Conservation (phyloP, 2,329 filamentous ascomycete species). For the Parastagonospora avenae region DNA sequence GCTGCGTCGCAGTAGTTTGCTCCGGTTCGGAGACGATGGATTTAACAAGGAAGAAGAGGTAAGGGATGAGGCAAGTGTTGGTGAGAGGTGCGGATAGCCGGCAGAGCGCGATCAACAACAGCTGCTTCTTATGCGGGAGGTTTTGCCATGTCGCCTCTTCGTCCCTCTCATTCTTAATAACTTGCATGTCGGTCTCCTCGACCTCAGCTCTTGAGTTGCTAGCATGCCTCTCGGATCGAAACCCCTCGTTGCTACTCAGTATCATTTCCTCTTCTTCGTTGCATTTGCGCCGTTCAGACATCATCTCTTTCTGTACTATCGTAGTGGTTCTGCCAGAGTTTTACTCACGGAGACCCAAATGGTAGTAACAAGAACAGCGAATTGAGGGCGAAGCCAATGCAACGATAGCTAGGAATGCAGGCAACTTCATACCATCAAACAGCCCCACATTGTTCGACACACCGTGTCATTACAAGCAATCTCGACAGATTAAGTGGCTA, state of each 20-base stretch:
- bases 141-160: slow-evolving; percentile 69
- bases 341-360: too few relatives aligned
- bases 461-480: too few relatives aligned
- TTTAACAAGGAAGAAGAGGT: slow-evolving; percentile 84
- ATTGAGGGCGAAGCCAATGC: too few relatives aligned
- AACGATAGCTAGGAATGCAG: too few relatives aligned
- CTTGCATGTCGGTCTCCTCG: slow-evolving; percentile 6
- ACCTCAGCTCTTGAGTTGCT: not conserved
- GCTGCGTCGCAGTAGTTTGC: slow-evolving; percentile 60
- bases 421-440: too few relatives aligned
- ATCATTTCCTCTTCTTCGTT: slow-evolving; percentile 19
- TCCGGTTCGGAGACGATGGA: slow-evolving; percentile 61
- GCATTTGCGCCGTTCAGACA: not conserved
- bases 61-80: slow-evolving; percentile 66
- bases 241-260: slow-evolving; percentile 9
- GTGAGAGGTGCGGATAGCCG: slow-evolving; percentile 80
- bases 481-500: too few relatives aligned
- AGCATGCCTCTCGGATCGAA: not conserved
- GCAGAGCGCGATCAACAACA: slow-evolving; percentile 76
- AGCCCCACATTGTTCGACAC: too few relatives aligned
- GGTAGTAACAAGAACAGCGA: too few relatives aligned
- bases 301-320: too few relatives aligned
- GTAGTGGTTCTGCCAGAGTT: too few relatives aligned
- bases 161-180: slow-evolving; percentile 19
- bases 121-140: slow-evolving; percentile 75